These are phyloP conservation scores for Serendipita sp. DNA, from an alignment of 768 basidiomycete genomes.

Conservation along the genomic window DNA sequence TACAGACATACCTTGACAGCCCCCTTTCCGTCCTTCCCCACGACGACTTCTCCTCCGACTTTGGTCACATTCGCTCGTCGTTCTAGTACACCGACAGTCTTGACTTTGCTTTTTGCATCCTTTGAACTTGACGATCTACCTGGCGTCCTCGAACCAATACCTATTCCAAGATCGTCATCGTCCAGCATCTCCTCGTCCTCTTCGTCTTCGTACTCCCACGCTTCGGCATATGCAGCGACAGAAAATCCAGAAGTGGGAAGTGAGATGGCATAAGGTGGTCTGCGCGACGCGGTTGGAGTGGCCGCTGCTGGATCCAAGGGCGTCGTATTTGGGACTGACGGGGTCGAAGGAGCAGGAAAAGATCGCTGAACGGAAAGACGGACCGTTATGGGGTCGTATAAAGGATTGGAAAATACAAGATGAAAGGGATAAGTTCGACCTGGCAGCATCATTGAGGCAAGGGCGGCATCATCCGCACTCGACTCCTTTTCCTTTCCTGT, in stretches of 20 bases:
- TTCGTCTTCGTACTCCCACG: slow-evolving; percentile 96
- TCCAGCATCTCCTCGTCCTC: slow-evolving; percentile 55
- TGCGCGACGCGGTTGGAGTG: slow-evolving; percentile 28
- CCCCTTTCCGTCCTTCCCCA: slow-evolving; percentile 63
- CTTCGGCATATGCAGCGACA: slow-evolving; percentile 82
- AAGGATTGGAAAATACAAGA: slow-evolving; percentile 80
- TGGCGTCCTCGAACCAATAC: slow-evolving; percentile 11
- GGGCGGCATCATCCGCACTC: slow-evolving; percentile 25
- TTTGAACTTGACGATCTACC: slow-evolving; percentile 19
- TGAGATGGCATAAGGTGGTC: slow-evolving; percentile 63
- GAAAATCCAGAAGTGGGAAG: slow-evolving; percentile 65
- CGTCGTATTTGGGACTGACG: slow-evolving; percentile 24
- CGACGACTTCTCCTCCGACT: slow-evolving; percentile 75
- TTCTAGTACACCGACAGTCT: slow-evolving; percentile 65
- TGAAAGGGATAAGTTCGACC: slow-evolving; percentile 80
- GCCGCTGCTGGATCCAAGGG: slow-evolving; percentile 24
- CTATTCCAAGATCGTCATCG: slow-evolving; percentile 23
- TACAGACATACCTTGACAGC: slow-evolving; percentile 48
- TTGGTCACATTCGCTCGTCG: slow-evolving; percentile 78
- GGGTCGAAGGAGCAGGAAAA: slow-evolving; percentile 20
- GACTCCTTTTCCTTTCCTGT: slow-evolving; percentile 17
- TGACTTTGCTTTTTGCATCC: slow-evolving; percentile 18
- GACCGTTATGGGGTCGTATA: slow-evolving; percentile 91
- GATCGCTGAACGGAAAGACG: slow-evolving; percentile 65
- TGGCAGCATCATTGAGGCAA: slow-evolving; percentile 35